Conservation (phyloP, 2,329 filamentous ascomycete genomes). For the Polytolypa hystricis region DNA sequence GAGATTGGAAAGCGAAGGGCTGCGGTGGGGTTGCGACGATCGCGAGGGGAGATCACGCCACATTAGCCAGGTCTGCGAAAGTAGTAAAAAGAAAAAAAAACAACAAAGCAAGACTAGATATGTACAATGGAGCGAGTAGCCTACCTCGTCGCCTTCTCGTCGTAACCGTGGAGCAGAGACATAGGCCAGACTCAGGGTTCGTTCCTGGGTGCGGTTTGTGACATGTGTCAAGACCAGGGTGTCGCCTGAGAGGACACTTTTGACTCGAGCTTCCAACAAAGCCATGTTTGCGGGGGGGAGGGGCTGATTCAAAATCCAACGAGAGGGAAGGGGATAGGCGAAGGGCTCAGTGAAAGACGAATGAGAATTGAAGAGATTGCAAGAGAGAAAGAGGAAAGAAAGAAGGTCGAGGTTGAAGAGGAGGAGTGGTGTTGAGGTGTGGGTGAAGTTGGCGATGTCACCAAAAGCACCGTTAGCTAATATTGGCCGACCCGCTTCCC, state of each 20-base stretch:
- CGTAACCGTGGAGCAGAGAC: constrained; percentile 77
- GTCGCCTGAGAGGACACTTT: constrained; percentile 89
- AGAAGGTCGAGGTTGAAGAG: background rate
- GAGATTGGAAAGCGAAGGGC: constrained; percentile 84
- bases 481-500: no score
- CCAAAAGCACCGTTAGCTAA: no score
- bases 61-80: background rate
- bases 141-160: constrained; percentile 76
- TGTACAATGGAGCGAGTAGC: background rate
- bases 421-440: background rate
- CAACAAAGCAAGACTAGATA: constrained; percentile 1
- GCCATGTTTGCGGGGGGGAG: constrained; percentile 22
- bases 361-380: background rate
- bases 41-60: background rate
- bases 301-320: no score
- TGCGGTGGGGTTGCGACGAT: constrained; percentile 16
- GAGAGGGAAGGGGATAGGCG: background rate
- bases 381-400: background rate
- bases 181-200: constrained; percentile 80
- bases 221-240: constrained; percentile 74
- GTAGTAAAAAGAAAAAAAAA: background rate
- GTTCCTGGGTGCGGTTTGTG: constrained; percentile 71
- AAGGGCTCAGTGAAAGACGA: no score
- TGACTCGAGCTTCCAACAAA: constrained; percentile 59
- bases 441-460: background rate